Conservation (phyloP, 345 rosid species). For the Lagerstroemia speciosa region DNA sequence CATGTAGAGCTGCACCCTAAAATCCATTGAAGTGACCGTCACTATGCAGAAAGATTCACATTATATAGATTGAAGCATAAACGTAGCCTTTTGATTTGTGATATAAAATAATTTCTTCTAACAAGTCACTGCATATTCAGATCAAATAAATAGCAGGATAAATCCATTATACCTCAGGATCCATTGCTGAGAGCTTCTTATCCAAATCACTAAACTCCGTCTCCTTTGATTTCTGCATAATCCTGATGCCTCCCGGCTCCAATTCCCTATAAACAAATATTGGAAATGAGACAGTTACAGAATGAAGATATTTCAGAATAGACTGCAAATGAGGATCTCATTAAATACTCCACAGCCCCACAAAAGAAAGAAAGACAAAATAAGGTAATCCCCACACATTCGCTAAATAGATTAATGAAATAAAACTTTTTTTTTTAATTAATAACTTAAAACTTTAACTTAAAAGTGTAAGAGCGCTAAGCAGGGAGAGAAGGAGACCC, state of each 20-base stretch:
- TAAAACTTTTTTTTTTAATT: not conserved
- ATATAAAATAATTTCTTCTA: not conserved
- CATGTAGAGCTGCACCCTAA: slow-evolving; percentile 72
- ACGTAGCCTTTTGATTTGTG: not conserved
- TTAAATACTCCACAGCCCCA: not conserved
- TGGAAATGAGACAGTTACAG: not conserved
- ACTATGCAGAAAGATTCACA: not conserved
- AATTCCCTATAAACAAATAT: slow-evolving; percentile 23
- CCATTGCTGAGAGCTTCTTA: slow-evolving; percentile 44
- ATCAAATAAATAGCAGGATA: not conserved
- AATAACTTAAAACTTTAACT: not conserved
- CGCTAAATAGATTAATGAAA: not conserved
- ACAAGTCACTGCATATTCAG: not conserved
- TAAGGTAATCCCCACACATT: not conserved
- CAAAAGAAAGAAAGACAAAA: not conserved
- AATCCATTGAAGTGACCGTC: slow-evolving; percentile 3
- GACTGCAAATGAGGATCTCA: not conserved
- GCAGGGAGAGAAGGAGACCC: slow-evolving; percentile 5
- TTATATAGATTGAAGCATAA: not conserved
- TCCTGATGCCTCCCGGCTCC: slow-evolving; percentile 29
- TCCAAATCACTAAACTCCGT: slow-evolving; percentile 29
- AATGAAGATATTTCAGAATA: not conserved
- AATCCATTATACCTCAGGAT: slow-evolving; percentile 62
- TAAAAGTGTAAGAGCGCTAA: not conserved
- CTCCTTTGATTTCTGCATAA: slow-evolving; percentile 19